phyloP scores from a whole-genome alignment of 495 filamentous ascomycete species.

The Penicillium coprophilum region DNA sequence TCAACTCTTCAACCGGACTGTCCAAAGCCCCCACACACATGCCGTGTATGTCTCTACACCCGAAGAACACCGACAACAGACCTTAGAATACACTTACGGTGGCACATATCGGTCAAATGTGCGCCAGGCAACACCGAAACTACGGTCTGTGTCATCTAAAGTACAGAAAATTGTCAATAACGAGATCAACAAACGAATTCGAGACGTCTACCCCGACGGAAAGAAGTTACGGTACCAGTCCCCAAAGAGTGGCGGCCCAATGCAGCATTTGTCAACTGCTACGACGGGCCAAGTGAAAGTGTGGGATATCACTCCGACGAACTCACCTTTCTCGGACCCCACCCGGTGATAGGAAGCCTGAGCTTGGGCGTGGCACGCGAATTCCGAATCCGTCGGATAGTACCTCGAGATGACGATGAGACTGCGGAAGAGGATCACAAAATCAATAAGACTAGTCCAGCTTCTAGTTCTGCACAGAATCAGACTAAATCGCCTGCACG shows the following conservation, averaged over 20 bases:
- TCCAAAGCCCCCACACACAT: constrained; percentile 78
- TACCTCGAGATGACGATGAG: constrained; percentile 54
- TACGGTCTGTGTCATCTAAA: constrained; percentile 60
- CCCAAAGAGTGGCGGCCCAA: constrained; percentile 74
- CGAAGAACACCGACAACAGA: constrained; percentile 61
- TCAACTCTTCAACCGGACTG: constrained; percentile 81
- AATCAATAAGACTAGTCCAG: constrained; percentile 7
- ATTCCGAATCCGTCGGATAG: constrained; percentile 78
- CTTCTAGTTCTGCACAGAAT: constrained; percentile 1
- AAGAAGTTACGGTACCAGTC: constrained; percentile 78
- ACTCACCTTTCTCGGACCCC: constrained; percentile 87
- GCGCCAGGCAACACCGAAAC: constrained; percentile 66
- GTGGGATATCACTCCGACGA: constrained; percentile 94
- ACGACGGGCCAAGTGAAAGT: constrained; percentile 71
- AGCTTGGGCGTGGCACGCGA: constrained; percentile 87
- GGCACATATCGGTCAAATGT: constrained; percentile 72
- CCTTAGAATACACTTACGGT: constrained; percentile 80
- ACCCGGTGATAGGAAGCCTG: constrained; percentile 82
- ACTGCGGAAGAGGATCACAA: constrained; percentile 15
- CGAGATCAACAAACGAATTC: constrained; percentile 66
- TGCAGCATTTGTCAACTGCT: constrained; percentile 92
- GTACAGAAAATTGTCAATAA: constrained; percentile 74
- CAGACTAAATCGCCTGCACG: constrained; percentile 31
- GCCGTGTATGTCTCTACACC: constrained; percentile 73
- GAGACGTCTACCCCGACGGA: constrained; percentile 57